Conservation (phyloP, 163 green algal species). For the Chlamydomonas reinhardtii region DNA sequence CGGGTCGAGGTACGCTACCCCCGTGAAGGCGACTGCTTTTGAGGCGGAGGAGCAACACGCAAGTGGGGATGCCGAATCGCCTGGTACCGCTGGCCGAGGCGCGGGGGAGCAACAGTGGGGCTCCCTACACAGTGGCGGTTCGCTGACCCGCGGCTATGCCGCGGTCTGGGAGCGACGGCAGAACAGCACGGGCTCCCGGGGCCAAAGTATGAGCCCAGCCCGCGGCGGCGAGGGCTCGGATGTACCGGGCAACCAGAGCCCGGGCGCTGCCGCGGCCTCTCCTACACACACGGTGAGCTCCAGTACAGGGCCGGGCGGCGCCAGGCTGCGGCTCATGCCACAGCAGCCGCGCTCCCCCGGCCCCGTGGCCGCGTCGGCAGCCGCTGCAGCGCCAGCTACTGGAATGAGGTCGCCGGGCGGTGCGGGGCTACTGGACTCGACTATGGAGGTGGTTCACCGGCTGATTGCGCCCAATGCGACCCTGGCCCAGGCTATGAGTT, state of each 20-base stretch:
- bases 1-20: too few species aligned
- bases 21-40: not conserved
- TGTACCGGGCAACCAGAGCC: not conserved
- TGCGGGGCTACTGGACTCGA: not conserved
- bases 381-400: not conserved
- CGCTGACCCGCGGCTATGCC: slow-evolving; percentile 10
- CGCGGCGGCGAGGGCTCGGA: not conserved
- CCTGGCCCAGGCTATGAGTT: slow-evolving; percentile 20
- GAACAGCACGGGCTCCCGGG: not conserved
- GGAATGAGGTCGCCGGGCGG: not conserved
- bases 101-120: not conserved
- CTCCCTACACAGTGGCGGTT: not conserved
- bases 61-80: not conserved
- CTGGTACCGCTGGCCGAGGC: not conserved
- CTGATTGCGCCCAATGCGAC: slow-evolving; percentile 23
- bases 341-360: not conserved
- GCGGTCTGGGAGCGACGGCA: not conserved
- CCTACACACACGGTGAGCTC: not conserved
- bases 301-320: not conserved
- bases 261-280: too few species aligned
- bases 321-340: not conserved
- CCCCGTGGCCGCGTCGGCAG: not conserved
- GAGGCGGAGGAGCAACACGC: not conserved
- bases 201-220: not conserved
- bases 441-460: slow-evolving; percentile 16